Evolutionary conservation across 805 yeast genomes (phyloP).

Genomic region (Starmerella potacharoeniae): DNA sequence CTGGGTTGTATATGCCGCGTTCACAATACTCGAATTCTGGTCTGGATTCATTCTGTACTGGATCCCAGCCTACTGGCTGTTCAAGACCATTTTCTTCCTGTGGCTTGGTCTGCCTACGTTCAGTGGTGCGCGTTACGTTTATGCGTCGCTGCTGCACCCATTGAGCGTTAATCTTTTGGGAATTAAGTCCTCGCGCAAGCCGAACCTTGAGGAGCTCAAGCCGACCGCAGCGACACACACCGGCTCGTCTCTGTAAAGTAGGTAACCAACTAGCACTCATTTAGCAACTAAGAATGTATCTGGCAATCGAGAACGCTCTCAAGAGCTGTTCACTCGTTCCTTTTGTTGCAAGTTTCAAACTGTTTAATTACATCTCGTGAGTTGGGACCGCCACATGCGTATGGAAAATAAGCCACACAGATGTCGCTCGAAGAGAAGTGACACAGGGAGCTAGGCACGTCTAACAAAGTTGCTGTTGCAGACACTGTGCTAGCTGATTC

Average conservation of each 20-base stretch:
- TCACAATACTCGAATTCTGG: conserved; percentile 93
- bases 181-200: conserved; percentile 18
- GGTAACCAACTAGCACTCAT: background rate
- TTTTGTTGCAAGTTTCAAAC: too few species aligned
- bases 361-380: too few species aligned
- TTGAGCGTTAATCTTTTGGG: conserved; percentile 31
- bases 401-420: too few species aligned
- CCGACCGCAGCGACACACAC: background rate
- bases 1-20: conserved; percentile 95
- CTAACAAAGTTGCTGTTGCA: too few species aligned
- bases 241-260: background rate
- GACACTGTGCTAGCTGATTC: too few species aligned
- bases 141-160: conserved; percentile 57
- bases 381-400: too few species aligned
- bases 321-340: too few species aligned
- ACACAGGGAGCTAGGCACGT: too few species aligned
- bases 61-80: conserved; percentile 92
- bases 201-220: background rate
- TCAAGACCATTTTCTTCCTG: conserved; percentile 78
- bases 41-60: conserved; percentile 82
- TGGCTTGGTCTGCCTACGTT: conserved; percentile 81
- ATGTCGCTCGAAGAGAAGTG: too few species aligned
- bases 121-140: conserved; percentile 74
- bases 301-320: too few species aligned
- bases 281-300: background rate